Percentiles rank a stretch among this genome's conserved stretches.
Evolutionary conservation across 1,139 yeast species (phyloP).

Genomic region (Hanseniaspora gamundiae): DNA sequence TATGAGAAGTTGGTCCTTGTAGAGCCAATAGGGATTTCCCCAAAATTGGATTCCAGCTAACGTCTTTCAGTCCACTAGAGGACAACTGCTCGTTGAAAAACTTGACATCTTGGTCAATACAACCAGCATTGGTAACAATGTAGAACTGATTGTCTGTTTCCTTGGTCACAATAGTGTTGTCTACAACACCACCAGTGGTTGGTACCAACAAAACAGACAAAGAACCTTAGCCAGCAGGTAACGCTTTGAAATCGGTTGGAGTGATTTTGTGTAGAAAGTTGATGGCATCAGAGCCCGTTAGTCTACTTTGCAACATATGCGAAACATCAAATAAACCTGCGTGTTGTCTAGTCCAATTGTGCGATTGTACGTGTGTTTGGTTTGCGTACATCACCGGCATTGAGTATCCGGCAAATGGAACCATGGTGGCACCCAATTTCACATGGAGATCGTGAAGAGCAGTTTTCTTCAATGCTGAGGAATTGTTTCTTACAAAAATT

Average conservation of each 20-base stretch:
- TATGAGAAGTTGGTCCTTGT: slow-evolving; percentile 80
- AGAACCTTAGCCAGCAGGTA: slow-evolving; percentile 52
- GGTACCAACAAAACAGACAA: slow-evolving; percentile 67
- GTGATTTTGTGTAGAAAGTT: slow-evolving; percentile 65
- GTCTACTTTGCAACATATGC: slow-evolving; percentile 86
- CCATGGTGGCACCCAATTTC: slow-evolving; percentile 77
- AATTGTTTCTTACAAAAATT: slow-evolving; percentile 21
- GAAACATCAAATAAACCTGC: slow-evolving; percentile 94
- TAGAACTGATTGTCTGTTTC: slow-evolving; percentile 60
- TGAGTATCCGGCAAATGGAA: slow-evolving; percentile 85
- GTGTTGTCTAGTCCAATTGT: slow-evolving; percentile 79
- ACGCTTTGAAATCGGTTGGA: slow-evolving; percentile 61
- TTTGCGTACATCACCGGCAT: slow-evolving; percentile 86
- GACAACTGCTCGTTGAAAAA: slow-evolving; percentile 48
- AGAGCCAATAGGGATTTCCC: slow-evolving; percentile 69
- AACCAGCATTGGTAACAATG: slow-evolving; percentile 95
- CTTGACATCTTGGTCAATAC: slow-evolving; percentile 65
- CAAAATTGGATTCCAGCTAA: slow-evolving; percentile 51
- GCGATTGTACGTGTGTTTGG: slow-evolving; percentile 84
- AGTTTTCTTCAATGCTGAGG: slow-evolving; percentile 41
- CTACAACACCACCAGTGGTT: slow-evolving; percentile 71
- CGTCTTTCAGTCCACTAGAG: slow-evolving; percentile 27
- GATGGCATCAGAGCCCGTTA: slow-evolving; percentile 59
- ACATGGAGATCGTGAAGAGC: slow-evolving; percentile 76
- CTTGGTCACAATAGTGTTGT: slow-evolving; percentile 85